Evolutionary conservation across 1,284 basidiomycete species (phyloP).

Genomic region (Quambalaria eucalypti): DNA sequence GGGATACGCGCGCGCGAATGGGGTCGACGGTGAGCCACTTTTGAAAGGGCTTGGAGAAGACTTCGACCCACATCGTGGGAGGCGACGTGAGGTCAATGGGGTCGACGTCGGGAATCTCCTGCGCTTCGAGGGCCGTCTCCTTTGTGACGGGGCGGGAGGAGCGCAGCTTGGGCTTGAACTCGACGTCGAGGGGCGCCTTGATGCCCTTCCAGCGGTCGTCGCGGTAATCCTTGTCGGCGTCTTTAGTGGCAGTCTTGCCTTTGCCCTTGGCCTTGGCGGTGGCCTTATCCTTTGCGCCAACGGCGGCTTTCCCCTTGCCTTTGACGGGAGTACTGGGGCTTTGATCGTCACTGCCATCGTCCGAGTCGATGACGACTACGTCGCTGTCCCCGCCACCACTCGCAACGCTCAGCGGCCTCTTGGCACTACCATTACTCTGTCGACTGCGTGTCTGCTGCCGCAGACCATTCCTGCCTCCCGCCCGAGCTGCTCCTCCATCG

Average conservation of each 20-base stretch:
- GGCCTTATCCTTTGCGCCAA: neutral
- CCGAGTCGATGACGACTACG: too few relatives aligned
- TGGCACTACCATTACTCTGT: neutral
- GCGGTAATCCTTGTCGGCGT: slow-evolving; percentile 18
- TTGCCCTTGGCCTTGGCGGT: slow-evolving; percentile 11
- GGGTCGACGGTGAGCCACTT: slow-evolving; percentile 91
- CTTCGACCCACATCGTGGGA: slow-evolving; percentile 94
- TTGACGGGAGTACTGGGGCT: slow-evolving; percentile 2
- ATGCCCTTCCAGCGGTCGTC: slow-evolving; percentile 25
- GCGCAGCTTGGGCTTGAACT: slow-evolving; percentile 25
- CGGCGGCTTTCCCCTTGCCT: slow-evolving; percentile 8
- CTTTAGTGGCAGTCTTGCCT: slow-evolving; percentile 4
- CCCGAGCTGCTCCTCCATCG: too few relatives aligned
- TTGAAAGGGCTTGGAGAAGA: slow-evolving; percentile 82
- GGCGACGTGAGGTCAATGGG: slow-evolving; percentile 51
- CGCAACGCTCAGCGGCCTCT: neutral
- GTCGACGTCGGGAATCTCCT: slow-evolving; percentile 36
- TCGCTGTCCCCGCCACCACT: neutral
- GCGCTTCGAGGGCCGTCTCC: slow-evolving; percentile 18
- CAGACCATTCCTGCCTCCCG: neutral
- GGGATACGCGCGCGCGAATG: slow-evolving; percentile 53
- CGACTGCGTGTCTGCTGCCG: neutral
- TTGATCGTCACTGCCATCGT: too few relatives aligned
- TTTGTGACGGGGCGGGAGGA: slow-evolving; percentile 22
- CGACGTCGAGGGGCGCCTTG: slow-evolving; percentile 21